phyloP scores from a whole-genome alignment of 352 stramenopile species.

The Pythium brassicae region DNA sequence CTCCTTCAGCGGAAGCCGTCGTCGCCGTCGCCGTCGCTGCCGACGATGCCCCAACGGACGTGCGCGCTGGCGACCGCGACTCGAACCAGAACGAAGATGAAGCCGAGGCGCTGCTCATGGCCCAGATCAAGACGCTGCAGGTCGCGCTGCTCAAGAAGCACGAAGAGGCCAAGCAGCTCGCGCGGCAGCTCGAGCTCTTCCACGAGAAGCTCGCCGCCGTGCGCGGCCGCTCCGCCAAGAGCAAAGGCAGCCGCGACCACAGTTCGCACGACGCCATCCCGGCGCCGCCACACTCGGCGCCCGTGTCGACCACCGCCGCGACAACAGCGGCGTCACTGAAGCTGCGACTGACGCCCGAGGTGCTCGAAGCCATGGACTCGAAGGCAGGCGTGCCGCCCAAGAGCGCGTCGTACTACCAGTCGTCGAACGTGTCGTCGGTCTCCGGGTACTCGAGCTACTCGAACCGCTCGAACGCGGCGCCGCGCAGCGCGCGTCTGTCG shows the following conservation, averaged over 20 bases:
- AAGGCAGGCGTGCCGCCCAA: conserved; percentile 46
- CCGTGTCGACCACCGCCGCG: conserved; percentile 2
- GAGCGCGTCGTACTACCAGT: conserved; percentile 39
- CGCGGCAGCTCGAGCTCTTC: conserved; percentile 43
- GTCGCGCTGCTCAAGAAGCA: conserved; percentile 66
- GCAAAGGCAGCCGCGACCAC: neutral
- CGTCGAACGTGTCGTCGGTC: conserved; percentile 62
- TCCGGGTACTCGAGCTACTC: conserved; percentile 56
- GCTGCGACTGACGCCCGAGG: conserved; percentile 46
- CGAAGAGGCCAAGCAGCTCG: conserved; percentile 72
- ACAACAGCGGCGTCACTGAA: conserved; percentile 21
- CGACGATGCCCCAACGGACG: conserved; percentile 12
- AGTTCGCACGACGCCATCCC: neutral
- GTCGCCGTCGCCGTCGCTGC: neutral
- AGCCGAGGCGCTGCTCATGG: conserved; percentile 48
- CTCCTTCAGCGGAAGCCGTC: conserved; percentile 10
- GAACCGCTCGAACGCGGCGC: conserved; percentile 23
- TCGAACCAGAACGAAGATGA: conserved; percentile 67
- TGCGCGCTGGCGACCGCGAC: conserved; percentile 17
- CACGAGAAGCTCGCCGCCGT: conserved; percentile 49
- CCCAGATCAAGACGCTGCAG: conserved; percentile 67
- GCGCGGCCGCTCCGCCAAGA: conserved; percentile 8
- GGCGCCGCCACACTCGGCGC: conserved; percentile 7
- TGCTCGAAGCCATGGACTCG: conserved; percentile 53
- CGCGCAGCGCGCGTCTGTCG: conserved; percentile 17